Base-by-base conservation (phyloP, 2,329 filamentous ascomycete species). In the Xylaria sp. region DNA sequence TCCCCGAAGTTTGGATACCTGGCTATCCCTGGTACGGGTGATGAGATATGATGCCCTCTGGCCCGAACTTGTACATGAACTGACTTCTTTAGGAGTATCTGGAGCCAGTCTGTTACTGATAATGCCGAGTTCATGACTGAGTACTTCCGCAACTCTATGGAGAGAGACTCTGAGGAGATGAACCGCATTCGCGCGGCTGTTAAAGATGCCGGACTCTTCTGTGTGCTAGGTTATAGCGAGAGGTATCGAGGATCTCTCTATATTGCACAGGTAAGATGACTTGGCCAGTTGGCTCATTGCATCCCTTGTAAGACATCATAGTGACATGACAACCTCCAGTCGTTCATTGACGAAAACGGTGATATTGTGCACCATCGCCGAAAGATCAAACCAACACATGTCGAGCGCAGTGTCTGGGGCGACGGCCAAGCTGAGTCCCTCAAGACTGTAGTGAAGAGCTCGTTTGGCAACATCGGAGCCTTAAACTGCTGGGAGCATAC, bases 331-430 rank as follows among this genome's bases (percentile, higher is more conserved):
- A 17, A 1, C 15, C 15, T 17, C 17, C 6, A 64, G 62, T 64
- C 62, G 5, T 64, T 64, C n/a, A 64, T 64, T 20, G 62, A 64
- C 11, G 62, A 64, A 17, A 64, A 65, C 10, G 63, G 63, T 28
- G 57, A 65, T 31, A 48, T 65, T 28, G 56, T 65, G 10, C 48
- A 54, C 13, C 46, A 65, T 38, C 80, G 83, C 6, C 79, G 83
- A 23, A 87, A 87, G 76, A 78, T 87, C 71, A 87, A 87, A 74
- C 81, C 84, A 0, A 87, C 84, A 0, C 84, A 87, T 62, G 83
- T 87, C 79, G 85, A 87, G 73, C 80, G 83, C 0, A 83, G 83
- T 2, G 69, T 86, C 17, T 87, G 83, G 36, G 85, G 84, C 0
- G 85, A 87, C 46, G 81, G 81, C 0, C 74, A 75, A 0, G 81